A percentile compares a stretch with the other conserved stretches of the same genome.
Conservation (phyloP, 345 rosid genomes). For the Syzygium jambos region DNA sequence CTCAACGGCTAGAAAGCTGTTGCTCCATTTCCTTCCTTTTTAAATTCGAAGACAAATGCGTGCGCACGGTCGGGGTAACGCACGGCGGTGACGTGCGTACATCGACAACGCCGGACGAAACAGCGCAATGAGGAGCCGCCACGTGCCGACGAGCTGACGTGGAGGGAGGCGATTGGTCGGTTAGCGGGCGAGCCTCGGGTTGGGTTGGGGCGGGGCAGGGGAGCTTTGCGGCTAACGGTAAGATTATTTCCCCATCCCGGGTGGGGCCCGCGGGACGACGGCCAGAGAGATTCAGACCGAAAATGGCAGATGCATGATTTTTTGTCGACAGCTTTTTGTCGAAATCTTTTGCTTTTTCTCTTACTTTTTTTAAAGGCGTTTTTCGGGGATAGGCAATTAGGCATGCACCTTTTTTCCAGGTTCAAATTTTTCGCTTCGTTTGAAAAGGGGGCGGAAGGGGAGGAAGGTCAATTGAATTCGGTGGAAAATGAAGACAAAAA, state of each 20-base stretch:
- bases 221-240: background rate
- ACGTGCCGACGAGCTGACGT: background rate
- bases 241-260: background rate
- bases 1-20: conserved; percentile 72
- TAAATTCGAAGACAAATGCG: conserved; percentile 8
- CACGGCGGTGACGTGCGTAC: background rate
- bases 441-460: background rate
- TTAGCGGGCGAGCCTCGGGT: background rate
- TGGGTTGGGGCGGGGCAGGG: background rate
- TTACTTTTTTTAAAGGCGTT: background rate
- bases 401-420: background rate
- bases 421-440: background rate
- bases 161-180: background rate
- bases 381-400: background rate
- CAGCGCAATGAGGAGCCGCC: background rate
- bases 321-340: background rate
- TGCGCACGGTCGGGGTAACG: conserved; percentile 1
- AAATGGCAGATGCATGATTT: background rate
- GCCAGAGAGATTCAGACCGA: background rate
- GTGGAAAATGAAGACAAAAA: background rate
- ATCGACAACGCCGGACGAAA: background rate
- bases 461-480: background rate
- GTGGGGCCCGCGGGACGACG: background rate
- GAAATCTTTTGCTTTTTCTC: background rate
- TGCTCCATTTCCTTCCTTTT: background rate